Percentiles rank a stretch among this genome's conserved stretches.
Evolutionary conservation across 164 flowering plant species (phyloP).

Genomic region (Magnolia sinica): DNA sequence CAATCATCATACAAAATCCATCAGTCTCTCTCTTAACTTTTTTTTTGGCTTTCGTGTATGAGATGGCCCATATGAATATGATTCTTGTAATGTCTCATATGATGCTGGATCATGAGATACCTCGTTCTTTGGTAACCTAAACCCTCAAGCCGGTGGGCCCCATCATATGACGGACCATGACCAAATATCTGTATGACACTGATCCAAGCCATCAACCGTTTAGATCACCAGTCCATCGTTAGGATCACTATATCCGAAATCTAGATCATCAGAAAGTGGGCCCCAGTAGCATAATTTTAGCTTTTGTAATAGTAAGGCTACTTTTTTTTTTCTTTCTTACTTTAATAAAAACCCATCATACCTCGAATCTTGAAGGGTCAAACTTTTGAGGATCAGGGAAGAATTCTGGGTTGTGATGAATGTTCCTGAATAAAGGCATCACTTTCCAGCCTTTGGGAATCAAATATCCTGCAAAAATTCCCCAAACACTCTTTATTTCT

Average conservation of each 20-base stretch:
- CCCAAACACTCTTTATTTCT: background rate
- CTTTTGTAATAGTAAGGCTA: background rate
- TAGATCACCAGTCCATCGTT: background rate
- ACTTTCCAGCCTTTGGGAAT: constrained; percentile 99
- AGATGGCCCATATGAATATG: background rate
- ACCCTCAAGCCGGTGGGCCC: no score
- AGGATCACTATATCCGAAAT: no score
- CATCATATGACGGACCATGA: no score
- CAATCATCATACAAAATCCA: background rate
- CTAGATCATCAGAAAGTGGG: background rate
- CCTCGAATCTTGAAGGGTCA: constrained; percentile 92
- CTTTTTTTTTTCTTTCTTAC: background rate
- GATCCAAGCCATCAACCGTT: no score
- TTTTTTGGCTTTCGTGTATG: background rate
- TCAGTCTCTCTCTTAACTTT: background rate
- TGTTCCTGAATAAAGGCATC: constrained; percentile 86
- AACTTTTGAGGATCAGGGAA: constrained; percentile 70
- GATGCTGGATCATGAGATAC: no score
- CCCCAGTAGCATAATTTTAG: background rate
- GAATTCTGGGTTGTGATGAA: constrained; percentile 75
- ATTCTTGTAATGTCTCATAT: no score
- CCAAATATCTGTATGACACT: no score
- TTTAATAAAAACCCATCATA: constrained; percentile 13
- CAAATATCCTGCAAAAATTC: constrained; percentile 55
- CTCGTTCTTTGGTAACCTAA: no score